A percentile compares a stretch with the other conserved stretches of the same genome.
Conservation (phyloP, 164 flowering plant species). For the Malania oleifera region DNA sequence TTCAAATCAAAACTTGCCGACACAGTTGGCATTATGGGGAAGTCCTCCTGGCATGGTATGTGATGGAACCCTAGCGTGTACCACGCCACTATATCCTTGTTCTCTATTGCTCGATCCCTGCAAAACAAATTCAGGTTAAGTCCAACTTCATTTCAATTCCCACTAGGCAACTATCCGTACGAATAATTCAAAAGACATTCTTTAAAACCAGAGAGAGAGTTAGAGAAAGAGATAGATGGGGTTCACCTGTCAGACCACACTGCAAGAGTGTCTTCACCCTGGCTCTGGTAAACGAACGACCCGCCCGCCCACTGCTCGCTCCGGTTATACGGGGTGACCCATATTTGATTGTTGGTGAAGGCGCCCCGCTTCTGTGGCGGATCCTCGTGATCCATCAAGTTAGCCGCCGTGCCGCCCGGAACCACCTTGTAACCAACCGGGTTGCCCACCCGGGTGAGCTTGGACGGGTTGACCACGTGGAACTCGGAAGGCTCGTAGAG, state of each 20-base stretch:
- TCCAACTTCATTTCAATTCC: too few species aligned
- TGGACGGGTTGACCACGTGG: conserved; percentile 66
- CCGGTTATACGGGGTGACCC: conserved; percentile 81
- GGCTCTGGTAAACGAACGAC: conserved; percentile 64
- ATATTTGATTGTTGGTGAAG: conserved; percentile 85
- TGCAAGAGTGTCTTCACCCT: conserved; percentile 79
- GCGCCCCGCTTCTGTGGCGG: conserved; percentile 76
- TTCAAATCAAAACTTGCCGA: conserved; percentile 68
- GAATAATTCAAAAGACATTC: too few species aligned
- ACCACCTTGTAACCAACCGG: conserved; percentile 83
- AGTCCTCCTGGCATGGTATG: conserved; percentile 85
- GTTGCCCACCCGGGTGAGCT: conserved; percentile 63
- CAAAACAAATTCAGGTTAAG: too few species aligned
- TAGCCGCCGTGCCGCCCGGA: conserved; percentile 73
- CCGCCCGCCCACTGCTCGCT: conserved; percentile 94
- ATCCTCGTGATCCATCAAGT: conserved; percentile 66
- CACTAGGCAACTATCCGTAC: too few species aligned
- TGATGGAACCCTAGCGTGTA: conserved; percentile 87
- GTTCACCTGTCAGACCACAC: conserved; percentile 85
- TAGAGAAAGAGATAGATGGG: too few species aligned
- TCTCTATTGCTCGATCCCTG: conserved; percentile 60
- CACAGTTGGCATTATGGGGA: conserved; percentile 82
- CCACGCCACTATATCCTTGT: conserved; percentile 85
- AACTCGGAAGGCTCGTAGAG: conserved; percentile 75
- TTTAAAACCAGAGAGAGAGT: neutral